Evolutionary conservation across 768 basidiomycete species (phyloP).

Genomic region (Kwoniella sp.): DNA sequence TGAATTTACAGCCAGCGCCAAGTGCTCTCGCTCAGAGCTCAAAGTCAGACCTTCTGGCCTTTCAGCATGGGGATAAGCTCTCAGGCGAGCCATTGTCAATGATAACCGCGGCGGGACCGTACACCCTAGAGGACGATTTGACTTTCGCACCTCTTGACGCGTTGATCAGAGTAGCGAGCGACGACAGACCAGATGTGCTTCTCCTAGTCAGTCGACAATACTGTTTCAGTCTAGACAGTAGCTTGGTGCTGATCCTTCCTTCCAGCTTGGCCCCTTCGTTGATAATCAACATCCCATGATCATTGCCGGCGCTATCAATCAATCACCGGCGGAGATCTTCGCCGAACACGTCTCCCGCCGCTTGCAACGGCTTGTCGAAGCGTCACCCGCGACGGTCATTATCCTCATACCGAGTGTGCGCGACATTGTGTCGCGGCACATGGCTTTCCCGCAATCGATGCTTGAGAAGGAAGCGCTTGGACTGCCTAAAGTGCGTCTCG

Average conservation of each 20-base stretch:
- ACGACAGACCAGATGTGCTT: slow-evolving; percentile 67
- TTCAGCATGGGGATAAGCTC: slow-evolving; percentile 50
- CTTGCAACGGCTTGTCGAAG: slow-evolving; percentile 59
- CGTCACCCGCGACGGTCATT: slow-evolving; percentile 65
- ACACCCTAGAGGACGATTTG: slow-evolving; percentile 72
- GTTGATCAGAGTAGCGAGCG: slow-evolving; percentile 62
- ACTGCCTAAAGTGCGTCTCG: slow-evolving; percentile 48
- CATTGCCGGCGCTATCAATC: slow-evolving; percentile 67
- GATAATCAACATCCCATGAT: slow-evolving; percentile 71
- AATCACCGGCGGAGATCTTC: slow-evolving; percentile 66
- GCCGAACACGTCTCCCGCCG: slow-evolving; percentile 59
- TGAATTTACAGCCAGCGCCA: slow-evolving; percentile 62
- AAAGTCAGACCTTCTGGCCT: slow-evolving; percentile 52
- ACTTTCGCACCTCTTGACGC: slow-evolving; percentile 66
- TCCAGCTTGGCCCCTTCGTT: slow-evolving; percentile 85
- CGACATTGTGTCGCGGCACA: slow-evolving; percentile 73
- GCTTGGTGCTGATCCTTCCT: too few species aligned
- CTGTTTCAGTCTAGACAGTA: too few species aligned
- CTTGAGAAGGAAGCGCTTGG: slow-evolving; percentile 48
- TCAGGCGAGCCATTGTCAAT: slow-evolving; percentile 60
- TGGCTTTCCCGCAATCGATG: slow-evolving; percentile 73
- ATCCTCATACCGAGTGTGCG: slow-evolving; percentile 75
- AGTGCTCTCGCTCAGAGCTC: slow-evolving; percentile 52
- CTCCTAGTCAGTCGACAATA: slow-evolving; percentile 66
- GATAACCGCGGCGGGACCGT: slow-evolving; percentile 78